Conservation (phyloP, 139 green algal species). For the Chlamydomonas urium region DNA sequence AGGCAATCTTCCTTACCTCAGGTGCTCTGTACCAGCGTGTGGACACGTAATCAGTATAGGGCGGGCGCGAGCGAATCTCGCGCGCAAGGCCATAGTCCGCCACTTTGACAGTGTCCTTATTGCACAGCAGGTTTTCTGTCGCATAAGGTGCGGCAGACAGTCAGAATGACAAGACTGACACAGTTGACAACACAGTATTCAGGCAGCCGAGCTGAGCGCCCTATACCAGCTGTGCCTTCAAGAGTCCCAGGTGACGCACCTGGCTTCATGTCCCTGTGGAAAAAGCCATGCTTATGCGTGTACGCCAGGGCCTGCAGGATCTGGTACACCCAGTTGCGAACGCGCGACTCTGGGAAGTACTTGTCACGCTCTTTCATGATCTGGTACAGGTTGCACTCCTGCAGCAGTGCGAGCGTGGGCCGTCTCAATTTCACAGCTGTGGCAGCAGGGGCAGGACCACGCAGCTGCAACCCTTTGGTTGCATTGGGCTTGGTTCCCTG, state of each 20-base stretch:
- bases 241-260: conserved; percentile 30
- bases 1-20: too few species aligned
- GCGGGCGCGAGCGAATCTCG: conserved; percentile 77
- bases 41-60: conserved; percentile 87
- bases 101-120: conserved; percentile 84
- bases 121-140: conserved; percentile 92
- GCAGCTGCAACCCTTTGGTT: too few species aligned
- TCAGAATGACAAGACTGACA: too few species aligned
- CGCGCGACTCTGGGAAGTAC: conserved; percentile 71
- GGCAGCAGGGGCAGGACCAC: too few species aligned
- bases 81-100: conserved; percentile 95
- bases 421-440: too few species aligned
- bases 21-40: conserved; percentile 13
- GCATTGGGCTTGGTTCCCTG: too few species aligned
- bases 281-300: conserved; percentile 93
- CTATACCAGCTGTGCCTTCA: too few species aligned
- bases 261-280: conserved; percentile 96
- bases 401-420: too few species aligned
- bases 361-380: conserved; percentile 86
- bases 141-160: too few species aligned
- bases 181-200: too few species aligned
- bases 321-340: conserved; percentile 85
- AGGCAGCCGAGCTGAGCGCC: too few species aligned
- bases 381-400: conserved; percentile 95
- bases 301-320: conserved; percentile 89